Conservation (phyloP, 2,329 filamentous ascomycete species). For the Verticillium longisporum region DNA sequence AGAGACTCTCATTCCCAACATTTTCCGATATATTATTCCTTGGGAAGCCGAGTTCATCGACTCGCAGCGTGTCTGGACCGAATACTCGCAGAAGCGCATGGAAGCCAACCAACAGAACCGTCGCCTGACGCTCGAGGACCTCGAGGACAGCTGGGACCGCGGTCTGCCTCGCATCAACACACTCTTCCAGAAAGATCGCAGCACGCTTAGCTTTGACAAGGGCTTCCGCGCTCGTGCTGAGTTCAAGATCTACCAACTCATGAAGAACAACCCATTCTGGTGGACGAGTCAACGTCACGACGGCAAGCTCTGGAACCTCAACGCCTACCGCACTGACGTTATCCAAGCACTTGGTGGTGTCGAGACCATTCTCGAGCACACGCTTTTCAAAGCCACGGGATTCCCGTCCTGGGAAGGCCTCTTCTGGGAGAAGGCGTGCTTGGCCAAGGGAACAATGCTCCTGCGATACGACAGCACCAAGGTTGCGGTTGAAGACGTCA, state of each 20-base stretch:
- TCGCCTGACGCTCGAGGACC: conserved; percentile 85
- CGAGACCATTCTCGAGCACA: conserved; percentile 95
- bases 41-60: conserved; percentile 99
- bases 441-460: conserved; percentile 32
- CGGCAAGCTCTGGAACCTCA: conserved; percentile 95
- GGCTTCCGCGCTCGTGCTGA: conserved; percentile 92
- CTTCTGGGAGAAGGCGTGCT: conserved; percentile 70
- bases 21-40: conserved; percentile 98
- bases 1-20: conserved; percentile 96
- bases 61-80: conserved; percentile 97
- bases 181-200: conserved; percentile 96
- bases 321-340: conserved; percentile 91
- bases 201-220: conserved; percentile 96
- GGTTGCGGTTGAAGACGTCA: conserved; percentile 39
- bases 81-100: conserved; percentile 95
- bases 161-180: conserved; percentile 97
- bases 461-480: conserved; percentile 34
- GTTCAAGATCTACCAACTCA: conserved; percentile 97
- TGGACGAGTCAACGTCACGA: conserved; percentile 98
- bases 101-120: conserved; percentile 98
- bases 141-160: conserved; percentile 98
- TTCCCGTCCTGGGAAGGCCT: conserved; percentile 96
- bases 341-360: conserved; percentile 96
- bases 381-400: conserved; percentile 91
- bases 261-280: conserved; percentile 99